A percentile compares a stretch with the other conserved stretches of the same genome.
Conservation (phyloP, 805 yeast species). For the Ogataea kodamae region DNA sequence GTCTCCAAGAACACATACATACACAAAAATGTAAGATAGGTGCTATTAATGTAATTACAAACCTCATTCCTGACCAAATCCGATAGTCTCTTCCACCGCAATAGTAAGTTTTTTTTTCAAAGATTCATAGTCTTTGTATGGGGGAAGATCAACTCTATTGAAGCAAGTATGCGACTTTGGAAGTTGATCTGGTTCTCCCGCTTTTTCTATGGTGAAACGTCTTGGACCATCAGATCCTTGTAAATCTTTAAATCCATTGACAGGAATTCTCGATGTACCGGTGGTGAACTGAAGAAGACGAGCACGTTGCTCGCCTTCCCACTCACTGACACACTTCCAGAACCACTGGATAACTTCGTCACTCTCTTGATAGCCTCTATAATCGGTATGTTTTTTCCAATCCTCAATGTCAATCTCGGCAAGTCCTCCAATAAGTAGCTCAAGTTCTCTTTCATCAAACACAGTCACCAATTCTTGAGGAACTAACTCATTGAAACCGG, state of each 20-base stretch:
- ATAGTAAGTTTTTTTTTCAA: slow-evolving; percentile 86
- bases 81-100: slow-evolving; percentile 98
- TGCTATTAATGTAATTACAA: slow-evolving; percentile 1
- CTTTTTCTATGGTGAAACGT: slow-evolving; percentile 96
- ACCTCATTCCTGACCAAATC: slow-evolving; percentile 90
- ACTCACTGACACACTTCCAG: slow-evolving; percentile 88
- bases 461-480: slow-evolving; percentile 96
- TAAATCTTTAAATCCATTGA: slow-evolving; percentile 95
- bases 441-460: slow-evolving; percentile 96
- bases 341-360: slow-evolving; percentile 99
- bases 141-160: slow-evolving; percentile 97
- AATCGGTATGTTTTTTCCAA: slow-evolving; percentile 99
- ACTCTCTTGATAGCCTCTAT: slow-evolving; percentile 94
- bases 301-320: slow-evolving; percentile 97
- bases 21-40: background rate
- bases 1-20: slow-evolving; percentile 37
- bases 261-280: slow-evolving; percentile 98
- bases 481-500: slow-evolving; percentile 94
- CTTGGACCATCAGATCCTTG: slow-evolving; percentile 99
- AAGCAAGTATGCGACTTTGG: slow-evolving; percentile 99
- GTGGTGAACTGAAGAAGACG: slow-evolving; percentile 95
- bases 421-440: slow-evolving; percentile 94
- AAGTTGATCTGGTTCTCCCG: slow-evolving; percentile 88
- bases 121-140: slow-evolving; percentile 78
- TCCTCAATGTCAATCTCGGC: slow-evolving; percentile 97